Base-by-base conservation (phyloP, 2,329 filamentous ascomycete genomes). In the Colletotrichum sp. region DNA sequence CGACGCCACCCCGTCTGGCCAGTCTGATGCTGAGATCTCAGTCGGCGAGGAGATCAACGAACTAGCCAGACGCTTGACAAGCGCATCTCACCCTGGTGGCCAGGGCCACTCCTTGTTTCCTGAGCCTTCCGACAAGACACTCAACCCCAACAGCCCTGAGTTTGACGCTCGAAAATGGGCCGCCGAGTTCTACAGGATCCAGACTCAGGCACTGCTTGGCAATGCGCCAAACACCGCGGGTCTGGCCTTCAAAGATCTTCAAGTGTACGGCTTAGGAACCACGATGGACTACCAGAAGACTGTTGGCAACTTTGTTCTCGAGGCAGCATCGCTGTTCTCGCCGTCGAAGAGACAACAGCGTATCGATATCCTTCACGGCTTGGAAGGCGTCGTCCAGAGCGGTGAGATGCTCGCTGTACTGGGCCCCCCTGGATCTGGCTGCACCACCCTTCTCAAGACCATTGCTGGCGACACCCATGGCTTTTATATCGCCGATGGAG, bases 371-470 rank as follows among this genome's bases (percentile, higher is more conserved):
- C 81, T 91, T 55, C 82, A 84, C 64, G 83, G 87, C 73, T 83
- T 89, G 34, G 89, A 91, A 71, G 90, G 90, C 18, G 69, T 91
- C 1, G 86, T 91, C 4, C 83, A 89, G 75, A 85, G 82, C 36
- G 90, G 90, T 18, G 90, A 92, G 83, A 89, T 92, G 87, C 83
- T 91, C 24, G 87, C 90, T 18, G 90, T 92, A 8, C 86, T 92
- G 5, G 90, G 90, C 15, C 89, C 89, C 66, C 90, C 91, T 2
- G 85, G 85, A 5, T 80, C 82, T 1, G 91, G 91, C 24, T 95
- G 93, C 79, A 92, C 92, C 9, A 94, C 93, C 1, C 92, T 95
- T 77, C 85, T 95, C 64, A 94, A 94, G 81, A 92, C 91, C 0
- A 86, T 93, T 64, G 88, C 91, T 8, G 92, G 92, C 64, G 91